A percentile compares a stretch with the other conserved stretches of the same genome.
phyloP scores from a whole-genome alignment of 306 rosid species.

The Prunus mira region DNA sequence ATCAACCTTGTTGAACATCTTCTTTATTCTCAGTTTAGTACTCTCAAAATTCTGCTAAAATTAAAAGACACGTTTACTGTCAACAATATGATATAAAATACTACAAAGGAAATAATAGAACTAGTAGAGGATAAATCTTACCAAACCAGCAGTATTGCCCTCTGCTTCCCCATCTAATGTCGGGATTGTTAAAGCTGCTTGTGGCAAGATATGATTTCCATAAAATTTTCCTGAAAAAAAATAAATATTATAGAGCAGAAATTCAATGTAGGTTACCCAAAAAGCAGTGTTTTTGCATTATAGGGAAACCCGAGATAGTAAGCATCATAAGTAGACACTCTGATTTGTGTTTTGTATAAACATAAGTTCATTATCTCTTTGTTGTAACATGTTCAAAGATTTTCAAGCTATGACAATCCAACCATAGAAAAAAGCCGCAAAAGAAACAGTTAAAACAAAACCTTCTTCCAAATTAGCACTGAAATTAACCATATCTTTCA shows the following conservation, averaged over 20 bases:
- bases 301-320: background rate
- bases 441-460: background rate
- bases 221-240: background rate
- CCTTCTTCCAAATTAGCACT: background rate
- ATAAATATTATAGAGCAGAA: background rate
- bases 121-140: slow-evolving; percentile 12
- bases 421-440: background rate
- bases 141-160: slow-evolving; percentile 25
- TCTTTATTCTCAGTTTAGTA: slow-evolving; percentile 52
- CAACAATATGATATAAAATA: background rate
- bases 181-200: slow-evolving; percentile 18
- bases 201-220: slow-evolving; percentile 3
- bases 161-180: slow-evolving; percentile 17
- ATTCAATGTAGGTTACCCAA: background rate
- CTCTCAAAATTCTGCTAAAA: slow-evolving; percentile 52
- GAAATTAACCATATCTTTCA: background rate
- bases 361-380: background rate
- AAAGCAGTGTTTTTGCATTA: too few species aligned
- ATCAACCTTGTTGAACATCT: slow-evolving; percentile 63
- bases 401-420: background rate
- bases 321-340: background rate
- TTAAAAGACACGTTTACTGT: background rate
- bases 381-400: background rate
- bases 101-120: background rate
- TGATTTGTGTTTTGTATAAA: too few species aligned